Conservation (phyloP, 192 early-diverging fungal genomes). For the Backusella psychrophila region DNA sequence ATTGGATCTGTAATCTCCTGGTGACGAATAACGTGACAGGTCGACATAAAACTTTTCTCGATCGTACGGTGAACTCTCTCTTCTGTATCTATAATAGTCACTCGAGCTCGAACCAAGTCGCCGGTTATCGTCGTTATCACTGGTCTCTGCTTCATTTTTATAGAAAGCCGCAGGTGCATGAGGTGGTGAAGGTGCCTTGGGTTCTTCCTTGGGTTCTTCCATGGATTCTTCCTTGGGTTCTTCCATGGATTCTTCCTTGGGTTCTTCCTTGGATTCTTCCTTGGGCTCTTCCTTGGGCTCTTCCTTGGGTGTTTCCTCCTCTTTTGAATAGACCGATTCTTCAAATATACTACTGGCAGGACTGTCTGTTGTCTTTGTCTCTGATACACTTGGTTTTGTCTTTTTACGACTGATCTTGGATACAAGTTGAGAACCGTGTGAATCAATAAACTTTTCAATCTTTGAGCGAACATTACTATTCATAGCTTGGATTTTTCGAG, state of each 20-base stretch:
- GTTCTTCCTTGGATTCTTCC: not conserved
- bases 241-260: not conserved
- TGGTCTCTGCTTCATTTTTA: not conserved
- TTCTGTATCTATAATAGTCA: not conserved
- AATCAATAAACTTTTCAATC: slow-evolving; percentile 47
- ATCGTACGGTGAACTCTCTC: slow-evolving; percentile 7
- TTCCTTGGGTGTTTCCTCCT: not conserved
- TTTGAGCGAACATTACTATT: slow-evolving; percentile 40
- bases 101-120: not conserved
- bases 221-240: too few relatives aligned
- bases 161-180: not conserved
- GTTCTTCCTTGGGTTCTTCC: not conserved
- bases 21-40: not conserved
- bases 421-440: slow-evolving; percentile 27
- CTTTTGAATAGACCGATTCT: not conserved
- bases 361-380: slow-evolving; percentile 4
- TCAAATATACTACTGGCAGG: slow-evolving; percentile 16
- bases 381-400: not conserved
- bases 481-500: slow-evolving; percentile 39
- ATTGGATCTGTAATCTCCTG: not conserved
- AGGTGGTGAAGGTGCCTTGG: not conserved
- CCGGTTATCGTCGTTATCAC: too few relatives aligned
- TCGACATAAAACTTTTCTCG: slow-evolving; percentile 12
- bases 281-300: too few relatives aligned
- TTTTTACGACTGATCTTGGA: slow-evolving; percentile 20